Percentiles rank a stretch among this genome's conserved stretches.
Conservation (phyloP, 2,329 filamentous ascomycete species). For the Cercospora sp. region DNA sequence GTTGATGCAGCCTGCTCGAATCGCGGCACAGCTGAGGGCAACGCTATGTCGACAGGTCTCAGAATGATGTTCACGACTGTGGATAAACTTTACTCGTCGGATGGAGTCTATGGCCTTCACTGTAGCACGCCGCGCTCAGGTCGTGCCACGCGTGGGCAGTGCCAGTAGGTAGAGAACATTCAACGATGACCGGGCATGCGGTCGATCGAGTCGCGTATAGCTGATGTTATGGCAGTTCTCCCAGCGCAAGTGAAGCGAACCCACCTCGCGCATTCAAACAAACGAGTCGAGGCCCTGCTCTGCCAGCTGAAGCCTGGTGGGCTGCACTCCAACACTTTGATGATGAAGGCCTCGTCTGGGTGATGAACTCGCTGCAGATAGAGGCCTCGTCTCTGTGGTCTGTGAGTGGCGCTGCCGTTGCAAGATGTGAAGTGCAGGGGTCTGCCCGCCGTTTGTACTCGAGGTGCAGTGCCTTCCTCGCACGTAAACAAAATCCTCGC, state of each 20-base stretch:
- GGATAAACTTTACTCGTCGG: too few species aligned
- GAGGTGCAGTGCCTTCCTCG: not conserved
- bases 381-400: not conserved
- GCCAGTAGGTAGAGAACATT: not conserved
- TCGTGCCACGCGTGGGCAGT: not conserved
- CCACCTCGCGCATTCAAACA: not conserved
- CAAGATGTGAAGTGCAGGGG: not conserved
- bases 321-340: not conserved
- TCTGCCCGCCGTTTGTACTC: not conserved
- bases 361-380: not conserved
- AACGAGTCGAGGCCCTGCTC: not conserved
- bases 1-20: not conserved
- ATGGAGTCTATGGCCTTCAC: not conserved
- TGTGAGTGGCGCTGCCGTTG: not conserved
- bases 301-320: not conserved
- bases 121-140: not conserved
- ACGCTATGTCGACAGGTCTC: not conserved
- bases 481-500: not conserved
- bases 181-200: not conserved
- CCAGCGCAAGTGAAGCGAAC: not conserved
- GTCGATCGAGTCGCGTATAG: not conserved
- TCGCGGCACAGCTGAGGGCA: not conserved
- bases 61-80: too few species aligned
- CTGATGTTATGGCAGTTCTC: not conserved
- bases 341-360: not conserved